These are phyloP conservation scores for Colletotrichum aenigma DNA, from an alignment of 2,329 filamentous ascomycete species.

Conservation along the genomic window DNA sequence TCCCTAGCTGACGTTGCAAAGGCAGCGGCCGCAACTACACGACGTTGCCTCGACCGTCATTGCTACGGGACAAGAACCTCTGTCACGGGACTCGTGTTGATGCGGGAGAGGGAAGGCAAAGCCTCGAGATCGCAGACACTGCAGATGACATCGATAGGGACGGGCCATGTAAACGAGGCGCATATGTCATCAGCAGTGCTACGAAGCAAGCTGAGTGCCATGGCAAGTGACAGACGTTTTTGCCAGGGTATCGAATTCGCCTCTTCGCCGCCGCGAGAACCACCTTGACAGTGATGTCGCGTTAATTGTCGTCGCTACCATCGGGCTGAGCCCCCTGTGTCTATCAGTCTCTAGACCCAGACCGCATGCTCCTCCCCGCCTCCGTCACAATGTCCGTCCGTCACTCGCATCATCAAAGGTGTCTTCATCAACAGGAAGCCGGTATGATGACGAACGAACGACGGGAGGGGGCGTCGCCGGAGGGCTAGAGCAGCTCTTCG, in stretches of 20 bases:
- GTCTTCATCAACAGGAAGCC: not conserved
- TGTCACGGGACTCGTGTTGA: not conserved
- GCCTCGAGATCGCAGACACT: not conserved
- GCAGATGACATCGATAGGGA: not conserved
- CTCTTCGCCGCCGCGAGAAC: not conserved
- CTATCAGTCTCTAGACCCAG: conserved; percentile 1
- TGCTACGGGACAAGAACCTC: not conserved
- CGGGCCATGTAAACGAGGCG: not conserved
- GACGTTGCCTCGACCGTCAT: not conserved
- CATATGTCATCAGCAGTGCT: not conserved
- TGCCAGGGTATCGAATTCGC: not conserved
- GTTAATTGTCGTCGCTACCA: not conserved
- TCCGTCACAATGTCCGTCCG: not conserved
- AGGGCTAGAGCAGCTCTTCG: not conserved
- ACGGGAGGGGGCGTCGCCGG: not conserved
- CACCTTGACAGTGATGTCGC: not conserved
- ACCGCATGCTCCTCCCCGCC: not conserved
- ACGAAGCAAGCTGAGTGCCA: not conserved
- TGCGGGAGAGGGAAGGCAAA: not conserved
- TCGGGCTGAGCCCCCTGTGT: not conserved
- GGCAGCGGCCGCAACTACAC: not conserved
- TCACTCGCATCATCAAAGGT: not conserved
- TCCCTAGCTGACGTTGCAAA: not conserved
- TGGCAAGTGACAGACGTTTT: not conserved
- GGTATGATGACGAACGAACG: not conserved